These are phyloP conservation scores for Ettlia oleoabundans DNA, from an alignment of 139 green algal genomes.

Conservation along the genomic window DNA sequence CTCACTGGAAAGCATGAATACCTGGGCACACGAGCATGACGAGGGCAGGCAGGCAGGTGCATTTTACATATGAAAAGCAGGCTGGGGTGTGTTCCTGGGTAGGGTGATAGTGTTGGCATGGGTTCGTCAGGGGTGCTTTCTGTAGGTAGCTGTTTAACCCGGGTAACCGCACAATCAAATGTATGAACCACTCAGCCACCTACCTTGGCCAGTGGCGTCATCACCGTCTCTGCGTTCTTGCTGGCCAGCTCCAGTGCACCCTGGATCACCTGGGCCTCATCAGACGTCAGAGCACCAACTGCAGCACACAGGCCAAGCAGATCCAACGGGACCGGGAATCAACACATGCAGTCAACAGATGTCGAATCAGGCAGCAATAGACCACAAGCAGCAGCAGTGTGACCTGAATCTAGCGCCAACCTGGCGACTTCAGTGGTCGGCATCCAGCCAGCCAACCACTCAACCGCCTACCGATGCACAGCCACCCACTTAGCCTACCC, in stretches of 20 bases:
- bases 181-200: neutral
- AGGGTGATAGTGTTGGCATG: no score
- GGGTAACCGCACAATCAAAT: no score
- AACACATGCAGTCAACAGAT: no score
- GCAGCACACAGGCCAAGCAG: neutral
- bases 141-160: no score
- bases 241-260: conserved; percentile 66
- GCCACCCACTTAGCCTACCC: no score
- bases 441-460: neutral
- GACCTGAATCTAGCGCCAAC: neutral
- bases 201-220: conserved; percentile 70
- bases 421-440: neutral
- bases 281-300: conserved; percentile 26
- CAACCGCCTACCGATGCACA: no score
- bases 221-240: conserved; percentile 62
- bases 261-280: conserved; percentile 52
- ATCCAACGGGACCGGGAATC: neutral
- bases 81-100: no score
- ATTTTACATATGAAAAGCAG: no score
- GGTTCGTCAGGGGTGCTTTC: no score
- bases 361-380: no score
- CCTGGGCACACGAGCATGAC: conserved; percentile 54
- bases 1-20: conserved; percentile 81
- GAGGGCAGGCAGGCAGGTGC: neutral
- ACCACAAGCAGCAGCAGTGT: no score